Conservation (phyloP, 108 stramenopile species). For the Thalassiosira profunda region DNA sequence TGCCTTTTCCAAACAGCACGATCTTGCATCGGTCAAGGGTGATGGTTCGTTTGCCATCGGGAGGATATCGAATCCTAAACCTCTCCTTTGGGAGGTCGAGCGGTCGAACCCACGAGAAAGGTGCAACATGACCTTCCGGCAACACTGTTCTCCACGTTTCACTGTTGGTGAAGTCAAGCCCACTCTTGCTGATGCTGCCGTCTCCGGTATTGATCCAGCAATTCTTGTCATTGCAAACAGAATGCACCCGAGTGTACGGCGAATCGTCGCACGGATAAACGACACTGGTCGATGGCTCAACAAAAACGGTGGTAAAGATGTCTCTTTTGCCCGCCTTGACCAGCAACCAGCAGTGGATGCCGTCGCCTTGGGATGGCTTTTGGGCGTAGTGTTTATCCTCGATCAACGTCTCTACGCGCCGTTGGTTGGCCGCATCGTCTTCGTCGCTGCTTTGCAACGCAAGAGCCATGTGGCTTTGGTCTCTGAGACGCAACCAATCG, state of each 20-base stretch:
- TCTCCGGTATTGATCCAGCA: conserved; percentile 71
- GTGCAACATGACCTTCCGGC: conserved; percentile 14
- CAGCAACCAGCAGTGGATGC: conserved; percentile 80
- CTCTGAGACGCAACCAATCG: conserved; percentile 33
- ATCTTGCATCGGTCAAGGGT: conserved; percentile 61
- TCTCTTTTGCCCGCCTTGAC: conserved; percentile 62
- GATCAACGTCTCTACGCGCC: conserved; percentile 1
- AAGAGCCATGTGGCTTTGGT: conserved; percentile 18
- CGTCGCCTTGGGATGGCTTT: conserved; percentile 31
- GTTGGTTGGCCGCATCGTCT: background rate
- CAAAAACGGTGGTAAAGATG: conserved; percentile 43
- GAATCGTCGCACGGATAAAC: conserved; percentile 40
- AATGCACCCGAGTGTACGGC: conserved; percentile 66
- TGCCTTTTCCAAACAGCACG: conserved; percentile 60
- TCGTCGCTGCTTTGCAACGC: background rate
- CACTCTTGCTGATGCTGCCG: background rate
- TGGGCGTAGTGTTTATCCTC: conserved; percentile 13
- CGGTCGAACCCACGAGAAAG: conserved; percentile 53
- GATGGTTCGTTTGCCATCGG: conserved; percentile 50
- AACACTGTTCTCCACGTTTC: conserved; percentile 5
- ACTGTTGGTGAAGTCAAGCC: background rate
- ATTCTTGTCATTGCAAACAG: conserved; percentile 74
- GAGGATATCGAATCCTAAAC: conserved; percentile 51
- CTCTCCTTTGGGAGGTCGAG: conserved; percentile 36
- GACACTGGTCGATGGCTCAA: conserved; percentile 79